Evolutionary conservation across 371 early-diverging fungal genomes (phyloP).

Genomic region (Paraphysoderma sedebokerense): DNA sequence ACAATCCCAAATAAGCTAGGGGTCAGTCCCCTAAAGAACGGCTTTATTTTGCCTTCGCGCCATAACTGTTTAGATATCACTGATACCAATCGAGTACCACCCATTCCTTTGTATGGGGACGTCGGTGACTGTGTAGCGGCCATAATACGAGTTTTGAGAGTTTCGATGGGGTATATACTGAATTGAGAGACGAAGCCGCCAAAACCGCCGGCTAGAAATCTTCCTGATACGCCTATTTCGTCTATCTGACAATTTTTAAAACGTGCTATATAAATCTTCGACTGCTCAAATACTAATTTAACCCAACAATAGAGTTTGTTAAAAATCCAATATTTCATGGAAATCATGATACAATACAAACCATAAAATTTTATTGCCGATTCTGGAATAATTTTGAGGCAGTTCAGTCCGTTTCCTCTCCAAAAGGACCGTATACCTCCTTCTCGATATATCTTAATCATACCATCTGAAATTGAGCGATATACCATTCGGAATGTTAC

Average conservation of each 20-base stretch:
- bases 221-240: slow-evolving; percentile 62
- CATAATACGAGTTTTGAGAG: slow-evolving; percentile 61
- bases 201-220: slow-evolving; percentile 70
- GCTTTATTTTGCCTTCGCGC: slow-evolving; percentile 32
- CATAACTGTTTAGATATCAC: slow-evolving; percentile 38
- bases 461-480: slow-evolving; percentile 3
- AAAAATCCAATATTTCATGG: no score
- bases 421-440: slow-evolving; percentile 72
- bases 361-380: slow-evolving; percentile 78
- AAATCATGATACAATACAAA: no score
- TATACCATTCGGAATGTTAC: neutral
- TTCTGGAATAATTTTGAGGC: slow-evolving; percentile 81
- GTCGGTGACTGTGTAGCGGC: slow-evolving; percentile 15
- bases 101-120: no score
- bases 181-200: slow-evolving; percentile 83
- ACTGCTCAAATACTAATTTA: slow-evolving; percentile 46
- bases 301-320: no score
- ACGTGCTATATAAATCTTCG: slow-evolving; percentile 34
- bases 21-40: slow-evolving; percentile 57
- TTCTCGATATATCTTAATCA: slow-evolving; percentile 50
- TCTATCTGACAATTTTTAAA: slow-evolving; percentile 29
- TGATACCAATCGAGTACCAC: slow-evolving; percentile 11
- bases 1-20: slow-evolving; percentile 53
- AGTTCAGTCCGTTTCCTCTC: slow-evolving; percentile 86
- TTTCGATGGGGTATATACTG: slow-evolving; percentile 77